Evolutionary conservation across 768 basidiomycete species (phyloP).

Genomic region (Termitomyces heimii): DNA sequence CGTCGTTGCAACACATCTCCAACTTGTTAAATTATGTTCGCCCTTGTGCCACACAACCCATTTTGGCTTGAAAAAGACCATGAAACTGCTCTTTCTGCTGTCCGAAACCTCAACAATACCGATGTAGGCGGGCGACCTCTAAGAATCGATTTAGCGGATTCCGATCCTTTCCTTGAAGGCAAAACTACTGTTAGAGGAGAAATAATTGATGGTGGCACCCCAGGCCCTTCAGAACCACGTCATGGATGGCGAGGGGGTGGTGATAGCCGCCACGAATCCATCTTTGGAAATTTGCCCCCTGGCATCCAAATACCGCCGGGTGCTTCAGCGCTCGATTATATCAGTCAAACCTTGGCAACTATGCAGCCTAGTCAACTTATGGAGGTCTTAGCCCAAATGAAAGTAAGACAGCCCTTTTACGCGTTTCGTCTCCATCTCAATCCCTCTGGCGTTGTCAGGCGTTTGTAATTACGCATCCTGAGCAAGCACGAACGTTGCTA

Average conservation of each 20-base stretch:
- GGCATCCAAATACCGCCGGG: conserved; percentile 75
- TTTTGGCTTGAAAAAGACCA: conserved; percentile 54
- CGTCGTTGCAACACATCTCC: neutral
- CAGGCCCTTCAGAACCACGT: conserved; percentile 48
- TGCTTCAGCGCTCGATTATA: conserved; percentile 68
- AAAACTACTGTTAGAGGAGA: conserved; percentile 86
- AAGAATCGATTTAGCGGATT: conserved; percentile 91
- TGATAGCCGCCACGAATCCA: conserved; percentile 36
- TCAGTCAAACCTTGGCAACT: conserved; percentile 78
- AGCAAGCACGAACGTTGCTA: conserved; percentile 79
- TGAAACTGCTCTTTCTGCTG: conserved; percentile 92
- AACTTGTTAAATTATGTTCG: neutral
- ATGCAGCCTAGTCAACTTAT: conserved; percentile 82
- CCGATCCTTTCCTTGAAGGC: conserved; percentile 87
- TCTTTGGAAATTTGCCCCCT: conserved; percentile 64
- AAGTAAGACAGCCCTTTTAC: conserved; percentile 54
- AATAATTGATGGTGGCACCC: conserved; percentile 61
- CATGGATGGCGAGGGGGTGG: conserved; percentile 48
- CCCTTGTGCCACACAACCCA: conserved; percentile 6
- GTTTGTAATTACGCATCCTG: conserved; percentile 87
- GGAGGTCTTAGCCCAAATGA: conserved; percentile 97
- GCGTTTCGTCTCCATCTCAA: conserved; percentile 1
- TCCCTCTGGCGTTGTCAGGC: conserved; percentile 44
- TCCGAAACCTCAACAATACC: conserved; percentile 90
- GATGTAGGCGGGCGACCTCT: conserved; percentile 91